Conservation (phyloP, 495 filamentous ascomycete species). For the Mycothermus thermophilus region DNA sequence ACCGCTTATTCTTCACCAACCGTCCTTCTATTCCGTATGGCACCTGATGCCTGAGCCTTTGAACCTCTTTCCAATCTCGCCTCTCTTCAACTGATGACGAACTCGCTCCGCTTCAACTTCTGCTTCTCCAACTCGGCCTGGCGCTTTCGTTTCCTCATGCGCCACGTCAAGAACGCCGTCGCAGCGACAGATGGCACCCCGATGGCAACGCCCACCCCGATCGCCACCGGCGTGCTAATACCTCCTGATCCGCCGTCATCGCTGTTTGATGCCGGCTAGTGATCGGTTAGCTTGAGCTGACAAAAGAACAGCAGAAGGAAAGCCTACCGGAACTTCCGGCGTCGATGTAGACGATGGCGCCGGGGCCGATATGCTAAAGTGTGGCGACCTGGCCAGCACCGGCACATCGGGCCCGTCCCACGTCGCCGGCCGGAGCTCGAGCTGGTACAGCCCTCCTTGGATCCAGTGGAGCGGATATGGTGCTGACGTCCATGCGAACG, state of each 20-base stretch:
- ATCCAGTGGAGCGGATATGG: conserved; percentile 28
- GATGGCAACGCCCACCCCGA: conserved; percentile 18
- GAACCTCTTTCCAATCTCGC: too few species aligned
- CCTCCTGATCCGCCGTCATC: neutral
- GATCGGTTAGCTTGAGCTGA: neutral
- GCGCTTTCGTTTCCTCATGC: conserved; percentile 9
- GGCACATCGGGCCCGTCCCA: conserved; percentile 7
- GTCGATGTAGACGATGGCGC: too few species aligned
- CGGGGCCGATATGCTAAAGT: conserved; percentile 10
- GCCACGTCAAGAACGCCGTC: conserved; percentile 13
- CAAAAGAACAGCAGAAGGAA: too few species aligned
- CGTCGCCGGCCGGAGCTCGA: conserved; percentile 19
- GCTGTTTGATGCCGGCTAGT: neutral
- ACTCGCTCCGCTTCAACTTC: conserved; percentile 13
- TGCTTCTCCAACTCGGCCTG: conserved; percentile 9
- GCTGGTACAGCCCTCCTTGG: conserved; percentile 22
- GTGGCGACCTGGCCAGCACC: conserved; percentile 13
- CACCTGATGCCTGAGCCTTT: too few species aligned
- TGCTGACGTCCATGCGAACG: conserved; percentile 21
- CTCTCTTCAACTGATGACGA: too few species aligned
- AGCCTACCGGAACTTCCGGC: conserved; percentile 3
- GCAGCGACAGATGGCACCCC: conserved; percentile 11
- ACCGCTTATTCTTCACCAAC: too few species aligned
- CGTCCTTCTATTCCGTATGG: too few species aligned
- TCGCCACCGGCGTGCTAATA: conserved; percentile 12